These are phyloP conservation scores for Aspergillus homomorphus DNA, from an alignment of 495 filamentous ascomycete genomes.

Conservation along the genomic window DNA sequence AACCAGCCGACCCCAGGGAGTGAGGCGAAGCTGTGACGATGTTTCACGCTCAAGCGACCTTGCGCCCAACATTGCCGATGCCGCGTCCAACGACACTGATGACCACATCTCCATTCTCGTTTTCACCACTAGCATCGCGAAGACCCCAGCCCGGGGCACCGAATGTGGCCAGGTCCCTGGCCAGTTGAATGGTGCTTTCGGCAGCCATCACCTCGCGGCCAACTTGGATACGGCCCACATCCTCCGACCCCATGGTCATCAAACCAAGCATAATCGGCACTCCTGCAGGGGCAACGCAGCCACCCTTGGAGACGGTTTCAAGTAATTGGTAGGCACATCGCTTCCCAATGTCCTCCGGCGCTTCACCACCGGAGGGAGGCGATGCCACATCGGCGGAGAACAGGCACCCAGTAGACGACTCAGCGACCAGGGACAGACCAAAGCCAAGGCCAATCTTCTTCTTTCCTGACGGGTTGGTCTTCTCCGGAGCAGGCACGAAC, in stretches of 20 bases:
- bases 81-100: conserved; percentile 91
- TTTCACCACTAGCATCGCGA: conserved; percentile 65
- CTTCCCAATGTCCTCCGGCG: conserved; percentile 87
- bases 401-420: conserved; percentile 78
- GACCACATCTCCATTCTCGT: conserved; percentile 67
- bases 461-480: conserved; percentile 56
- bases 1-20: background rate
- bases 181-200: conserved; percentile 73
- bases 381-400: conserved; percentile 85
- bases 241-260: conserved; percentile 92
- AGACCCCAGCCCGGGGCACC: conserved; percentile 86
- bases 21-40: conserved; percentile 8
- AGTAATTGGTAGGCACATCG: conserved; percentile 86
- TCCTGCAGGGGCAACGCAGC: conserved; percentile 70
- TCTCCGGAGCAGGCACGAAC: conserved; percentile 59
- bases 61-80: conserved; percentile 92
- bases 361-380: conserved; percentile 72
- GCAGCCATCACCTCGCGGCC: conserved; percentile 72
- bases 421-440: conserved; percentile 83
- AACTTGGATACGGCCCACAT: conserved; percentile 61
- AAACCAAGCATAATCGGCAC: conserved; percentile 71
- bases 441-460: conserved; percentile 81
- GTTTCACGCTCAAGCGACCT: conserved; percentile 65
- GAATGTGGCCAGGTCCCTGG: conserved; percentile 79
- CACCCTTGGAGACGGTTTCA: conserved; percentile 75